phyloP scores from a whole-genome alignment of 352 stramenopile genomes.

The Phytophthora cryptogea region DNA sequence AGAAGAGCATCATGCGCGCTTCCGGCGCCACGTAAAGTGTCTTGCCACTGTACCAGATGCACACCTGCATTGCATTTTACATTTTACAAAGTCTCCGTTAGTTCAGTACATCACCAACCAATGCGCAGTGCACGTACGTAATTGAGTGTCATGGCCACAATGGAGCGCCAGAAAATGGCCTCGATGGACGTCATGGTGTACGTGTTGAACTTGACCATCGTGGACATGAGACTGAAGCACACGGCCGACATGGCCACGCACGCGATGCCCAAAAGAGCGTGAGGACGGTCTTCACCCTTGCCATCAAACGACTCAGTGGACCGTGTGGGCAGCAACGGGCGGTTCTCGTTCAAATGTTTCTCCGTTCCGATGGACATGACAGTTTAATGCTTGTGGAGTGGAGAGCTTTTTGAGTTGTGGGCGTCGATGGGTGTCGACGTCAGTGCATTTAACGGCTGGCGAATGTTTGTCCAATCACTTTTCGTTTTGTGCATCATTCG shows the following conservation, averaged over 20 bases:
- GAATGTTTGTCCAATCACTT: conserved; percentile 26
- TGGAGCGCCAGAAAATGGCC: conserved; percentile 78
- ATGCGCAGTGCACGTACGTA: conserved; percentile 45
- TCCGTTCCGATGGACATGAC: conserved; percentile 33
- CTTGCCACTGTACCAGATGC: conserved; percentile 51
- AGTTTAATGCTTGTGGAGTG: not conserved
- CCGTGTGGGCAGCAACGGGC: conserved; percentile 33
- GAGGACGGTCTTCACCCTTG: conserved; percentile 38
- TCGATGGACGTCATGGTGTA: conserved; percentile 82
- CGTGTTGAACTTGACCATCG: conserved; percentile 77
- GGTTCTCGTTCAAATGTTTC: conserved; percentile 28
- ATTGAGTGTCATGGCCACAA: conserved; percentile 59
- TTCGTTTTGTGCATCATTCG: not conserved
- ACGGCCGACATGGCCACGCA: conserved; percentile 75
- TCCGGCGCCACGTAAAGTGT: conserved; percentile 52
- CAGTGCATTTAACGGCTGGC: conserved; percentile 6
- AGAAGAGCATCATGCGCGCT: conserved; percentile 64
- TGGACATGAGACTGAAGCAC: conserved; percentile 87
- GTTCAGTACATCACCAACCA: not conserved
- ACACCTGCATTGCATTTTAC: conserved; percentile 17
- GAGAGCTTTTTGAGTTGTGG: conserved; percentile 13
- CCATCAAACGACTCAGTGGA: conserved; percentile 16
- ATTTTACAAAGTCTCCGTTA: conserved; percentile 5
- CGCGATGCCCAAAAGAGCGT: conserved; percentile 62
- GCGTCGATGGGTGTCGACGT: conserved; percentile 24